These are phyloP conservation scores for Pseudotulostoma volvatum DNA, from an alignment of 495 filamentous ascomycete species.

Conservation along the genomic window DNA sequence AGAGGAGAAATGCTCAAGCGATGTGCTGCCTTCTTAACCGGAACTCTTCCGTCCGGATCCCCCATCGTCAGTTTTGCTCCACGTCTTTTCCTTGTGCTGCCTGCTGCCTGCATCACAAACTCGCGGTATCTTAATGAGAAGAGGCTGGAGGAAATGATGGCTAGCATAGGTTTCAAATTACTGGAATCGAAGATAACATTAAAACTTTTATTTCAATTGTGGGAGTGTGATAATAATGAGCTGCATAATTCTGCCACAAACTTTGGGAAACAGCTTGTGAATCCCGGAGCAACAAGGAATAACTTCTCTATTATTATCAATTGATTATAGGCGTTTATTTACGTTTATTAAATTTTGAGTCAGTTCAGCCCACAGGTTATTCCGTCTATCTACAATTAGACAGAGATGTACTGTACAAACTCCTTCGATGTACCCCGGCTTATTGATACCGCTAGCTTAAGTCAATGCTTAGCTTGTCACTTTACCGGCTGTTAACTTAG, in stretches of 20 bases:
- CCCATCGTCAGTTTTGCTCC: conserved; percentile 34
- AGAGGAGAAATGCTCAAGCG: conserved; percentile 81
- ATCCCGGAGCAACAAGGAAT: conserved; percentile 58
- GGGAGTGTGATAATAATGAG: conserved; percentile 32
- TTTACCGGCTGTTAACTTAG: too few relatives aligned
- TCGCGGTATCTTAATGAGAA: conserved; percentile 75
- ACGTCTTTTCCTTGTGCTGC: conserved; percentile 77
- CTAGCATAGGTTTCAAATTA: conserved; percentile 52
- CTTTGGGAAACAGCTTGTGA: conserved; percentile 49
- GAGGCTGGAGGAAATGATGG: conserved; percentile 58
- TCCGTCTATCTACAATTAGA: too few relatives aligned
- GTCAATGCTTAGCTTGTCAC: too few relatives aligned
- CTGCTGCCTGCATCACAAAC: conserved; percentile 75
- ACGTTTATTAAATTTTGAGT: too few relatives aligned
- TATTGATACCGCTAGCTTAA: too few relatives aligned
- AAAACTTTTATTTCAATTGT: conserved; percentile 83
- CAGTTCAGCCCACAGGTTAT: too few relatives aligned
- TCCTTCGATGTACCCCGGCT: too few relatives aligned
- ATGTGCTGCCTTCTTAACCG: conserved; percentile 35
- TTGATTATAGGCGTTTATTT: too few relatives aligned
- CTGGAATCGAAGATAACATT: conserved; percentile 51
- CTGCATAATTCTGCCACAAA: conserved; percentile 27
- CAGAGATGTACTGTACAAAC: too few relatives aligned
- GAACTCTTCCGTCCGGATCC: conserved; percentile 36
- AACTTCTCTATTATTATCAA: conserved; percentile 70